Evolutionary conservation across 257 asterid species (phyloP).

Genomic region (Verbascum thapsus): DNA sequence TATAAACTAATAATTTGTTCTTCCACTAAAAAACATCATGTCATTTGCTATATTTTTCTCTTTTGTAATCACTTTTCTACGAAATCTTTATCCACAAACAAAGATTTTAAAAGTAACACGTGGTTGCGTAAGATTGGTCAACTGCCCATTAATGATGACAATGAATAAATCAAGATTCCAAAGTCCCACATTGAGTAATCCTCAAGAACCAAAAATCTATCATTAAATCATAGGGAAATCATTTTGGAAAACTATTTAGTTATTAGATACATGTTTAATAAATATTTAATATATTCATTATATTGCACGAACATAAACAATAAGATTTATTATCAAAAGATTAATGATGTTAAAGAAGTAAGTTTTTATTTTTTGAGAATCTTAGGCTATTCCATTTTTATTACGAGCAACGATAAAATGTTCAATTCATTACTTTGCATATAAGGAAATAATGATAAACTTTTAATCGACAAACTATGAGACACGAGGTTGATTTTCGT

Average conservation of each 20-base stretch:
- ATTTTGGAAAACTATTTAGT: background rate
- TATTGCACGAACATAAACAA: too few relatives aligned
- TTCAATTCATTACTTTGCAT: too few relatives aligned
- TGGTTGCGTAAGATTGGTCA: constrained; percentile 28
- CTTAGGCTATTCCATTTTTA: too few relatives aligned
- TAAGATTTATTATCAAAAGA: too few relatives aligned
- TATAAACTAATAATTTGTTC: constrained; percentile 17
- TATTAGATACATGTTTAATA: too few relatives aligned
- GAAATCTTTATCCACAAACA: background rate
- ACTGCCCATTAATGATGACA: constrained; percentile 7
- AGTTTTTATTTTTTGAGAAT: too few relatives aligned
- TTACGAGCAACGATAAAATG: too few relatives aligned
- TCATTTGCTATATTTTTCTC: constrained; percentile 7
- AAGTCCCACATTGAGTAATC: constrained; percentile 35
- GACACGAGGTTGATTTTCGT: too few relatives aligned
- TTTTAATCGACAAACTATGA: too few relatives aligned
- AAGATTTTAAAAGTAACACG: constrained; percentile 11
- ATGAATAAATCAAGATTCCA: constrained; percentile 17
- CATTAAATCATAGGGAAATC: constrained; percentile 20
- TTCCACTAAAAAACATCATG: constrained; percentile 9
- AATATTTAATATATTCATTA: too few relatives aligned
- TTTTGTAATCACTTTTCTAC: background rate
- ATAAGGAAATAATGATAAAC: too few relatives aligned
- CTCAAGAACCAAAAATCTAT: constrained; percentile 21
- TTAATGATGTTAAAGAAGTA: too few relatives aligned